These are phyloP conservation scores for Santalum album DNA, from an alignment of 164 flowering plant genomes.

Conservation along the genomic window DNA sequence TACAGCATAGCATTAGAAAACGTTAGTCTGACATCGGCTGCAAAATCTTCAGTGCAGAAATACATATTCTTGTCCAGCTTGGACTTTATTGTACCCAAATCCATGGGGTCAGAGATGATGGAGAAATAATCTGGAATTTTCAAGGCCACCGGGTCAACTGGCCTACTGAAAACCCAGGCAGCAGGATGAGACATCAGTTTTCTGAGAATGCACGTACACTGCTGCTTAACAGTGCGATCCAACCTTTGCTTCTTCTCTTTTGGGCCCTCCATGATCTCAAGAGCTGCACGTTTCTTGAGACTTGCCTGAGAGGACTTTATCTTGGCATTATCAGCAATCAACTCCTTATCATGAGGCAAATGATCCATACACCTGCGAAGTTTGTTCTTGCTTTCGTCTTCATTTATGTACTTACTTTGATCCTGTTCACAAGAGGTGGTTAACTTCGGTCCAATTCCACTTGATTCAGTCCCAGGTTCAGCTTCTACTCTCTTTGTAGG, in stretches of 20 bases:
- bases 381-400: not conserved
- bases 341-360: not conserved
- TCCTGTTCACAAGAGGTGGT: not conserved
- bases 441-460: not conserved
- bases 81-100: constrained; percentile 72
- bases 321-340: not conserved
- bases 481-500: not conserved
- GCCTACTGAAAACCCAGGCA: constrained; percentile 49
- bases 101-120: constrained; percentile 69
- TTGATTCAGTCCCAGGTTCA: not conserved
- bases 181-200: constrained; percentile 40
- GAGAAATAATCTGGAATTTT: constrained; percentile 71
- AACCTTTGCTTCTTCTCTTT: constrained; percentile 45
- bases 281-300: constrained; percentile 33
- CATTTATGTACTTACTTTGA: not conserved
- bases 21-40: constrained; percentile 71
- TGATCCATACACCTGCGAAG: not conserved
- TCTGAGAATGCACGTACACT: constrained; percentile 45
- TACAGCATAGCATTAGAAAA: constrained; percentile 82
- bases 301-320: constrained; percentile 2
- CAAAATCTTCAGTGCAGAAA: constrained; percentile 42
- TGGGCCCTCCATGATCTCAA: constrained; percentile 17
- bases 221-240: constrained; percentile 32
- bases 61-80: constrained; percentile 49
- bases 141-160: constrained; percentile 70